Base-by-base conservation (phyloP, 2,329 filamentous ascomycete genomes). In the Colletotrichum echinochloae region DNA sequence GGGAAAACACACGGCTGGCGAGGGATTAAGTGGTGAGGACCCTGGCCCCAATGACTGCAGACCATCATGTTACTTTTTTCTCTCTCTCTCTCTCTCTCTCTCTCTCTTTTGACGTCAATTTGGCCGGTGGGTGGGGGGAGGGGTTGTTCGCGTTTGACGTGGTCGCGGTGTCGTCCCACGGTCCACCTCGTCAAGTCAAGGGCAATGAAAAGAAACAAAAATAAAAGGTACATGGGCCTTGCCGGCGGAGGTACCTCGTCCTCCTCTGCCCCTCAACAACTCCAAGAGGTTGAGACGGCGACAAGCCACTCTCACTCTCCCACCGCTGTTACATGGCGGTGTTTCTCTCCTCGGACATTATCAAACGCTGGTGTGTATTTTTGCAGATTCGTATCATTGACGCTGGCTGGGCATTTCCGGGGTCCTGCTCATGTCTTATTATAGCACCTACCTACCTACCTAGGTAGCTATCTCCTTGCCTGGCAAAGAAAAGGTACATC, bases 41-140 rank as follows among this genome's bases (percentile, higher is more conserved):
- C 59, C 44, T 54, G 46, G 35, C 30, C 14, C 54, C n/a, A 56
- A 56, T 39, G n/a, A 37, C 33, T 55, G 44, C 68, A 39, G 51
- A 30, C 68, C 56, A 18, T 51, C 12, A 20, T 20, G 2, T n/a
- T n/a, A 60, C 51, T 60, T 60, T 63, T 68, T 70, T 60, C n/a
- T n/a, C n/a, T n/a, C n/a, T n/a, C n/a, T n/a, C n/a, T n/a, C n/a
- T n/a, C n/a, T n/a, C n/a, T n/a, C n/a, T n/a, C n/a, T n/a, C n/a
- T n/a, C n/a, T n/a, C n/a, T n/a, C n/a, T n/a, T 68, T 71, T 71
- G 68, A 71, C 68, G 68, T 71, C 68, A 71, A 71, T 71, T 71
- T 70, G 52, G 52, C 62, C 46, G 57, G 57, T 33, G 37, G 26
- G 62, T 62, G 64, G 68, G 68, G 67, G 68, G 65, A 68, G 68